Evolutionary conservation across 306 rosid genomes (phyloP), one percentile per base, ranked within the genome.

Genomic region (Abrus precatorius): DNA sequence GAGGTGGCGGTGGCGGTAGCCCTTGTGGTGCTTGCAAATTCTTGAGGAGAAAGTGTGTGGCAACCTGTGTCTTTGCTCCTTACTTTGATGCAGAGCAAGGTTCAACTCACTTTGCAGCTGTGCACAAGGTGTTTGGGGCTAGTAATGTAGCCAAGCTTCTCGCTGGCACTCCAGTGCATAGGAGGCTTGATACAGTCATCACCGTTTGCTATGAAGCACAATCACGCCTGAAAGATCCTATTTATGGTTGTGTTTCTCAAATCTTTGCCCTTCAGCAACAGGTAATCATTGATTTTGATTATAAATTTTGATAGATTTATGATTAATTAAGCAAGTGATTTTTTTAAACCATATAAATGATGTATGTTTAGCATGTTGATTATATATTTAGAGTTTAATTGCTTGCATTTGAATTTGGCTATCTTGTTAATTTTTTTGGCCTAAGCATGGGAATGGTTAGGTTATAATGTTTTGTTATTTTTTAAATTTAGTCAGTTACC

Each of bases 21-120:
- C 99, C 99, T 3, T 95, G 99, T 12, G 99, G 99, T 0, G 99
- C 99, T 6, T 95, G 99, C 74, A 95, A 95, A 84, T 95, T 95
- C 27, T 55, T 95, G 57, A 45, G 99, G 28, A 84, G 97, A 65
- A 95, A 95, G 86, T 95, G 99, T 13, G 89, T 85, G 62, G 79
- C 83, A 7, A 93, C 91, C 3, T 95, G 99, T 61, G 82, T 95
- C 74, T 95, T 93, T 49, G 97, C 99, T 2, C 99, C 99, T 0
- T 93, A 93, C 74, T 95, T 95, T 27, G 97, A 93, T 70, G 80
- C 97, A 0, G 99, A 95, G 60, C 97, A 95, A 84, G 97, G 99
- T 0, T 84, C 99, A 0, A 80, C 87, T 3, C 97, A 95, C 32
- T 95, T 95, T 29, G 97, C 99, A 0, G 93, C 95, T 1, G 99